Percentiles rank a stretch among this genome's conserved stretches.
Conservation (phyloP, 2,329 filamentous ascomycete species). For the Canariomyces notabilis region DNA sequence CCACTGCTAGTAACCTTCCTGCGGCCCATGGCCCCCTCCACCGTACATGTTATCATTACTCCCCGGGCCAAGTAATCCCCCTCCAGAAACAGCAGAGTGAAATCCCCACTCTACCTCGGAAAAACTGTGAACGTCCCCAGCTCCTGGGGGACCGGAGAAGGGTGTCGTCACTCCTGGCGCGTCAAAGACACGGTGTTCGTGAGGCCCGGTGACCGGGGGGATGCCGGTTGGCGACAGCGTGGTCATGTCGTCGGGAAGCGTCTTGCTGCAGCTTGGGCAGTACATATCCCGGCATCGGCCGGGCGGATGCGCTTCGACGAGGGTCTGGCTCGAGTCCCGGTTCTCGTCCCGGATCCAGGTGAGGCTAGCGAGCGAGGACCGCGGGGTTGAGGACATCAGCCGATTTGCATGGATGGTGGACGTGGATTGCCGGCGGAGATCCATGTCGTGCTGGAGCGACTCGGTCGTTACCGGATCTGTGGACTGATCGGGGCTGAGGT, state of each 20-base stretch:
- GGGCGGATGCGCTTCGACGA: conserved; percentile 22
- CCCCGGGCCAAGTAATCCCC: conserved; percentile 11
- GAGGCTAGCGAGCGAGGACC: conserved; percentile 19
- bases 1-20: conserved; percentile 14
- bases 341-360: conserved; percentile 24
- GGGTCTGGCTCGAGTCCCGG: conserved; percentile 24
- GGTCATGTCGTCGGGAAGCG: conserved; percentile 16
- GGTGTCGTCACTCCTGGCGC: conserved; percentile 1
- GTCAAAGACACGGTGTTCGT: conserved; percentile 6
- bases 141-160: conserved; percentile 9
- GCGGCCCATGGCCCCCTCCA: conserved; percentile 19
- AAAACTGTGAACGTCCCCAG: conserved; percentile 13
- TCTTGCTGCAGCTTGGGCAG: conserved; percentile 25
- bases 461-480: conserved; percentile 10
- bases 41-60: conserved; percentile 17
- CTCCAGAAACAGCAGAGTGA: neutral
- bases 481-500: conserved; percentile 11
- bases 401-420: conserved; percentile 18
- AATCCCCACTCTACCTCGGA: conserved; percentile 16
- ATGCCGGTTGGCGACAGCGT: conserved; percentile 15
- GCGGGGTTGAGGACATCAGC: conserved; percentile 16
- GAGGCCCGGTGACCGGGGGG: conserved; percentile 10
- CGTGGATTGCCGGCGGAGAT: conserved; percentile 10
- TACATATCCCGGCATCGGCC: conserved; percentile 21
- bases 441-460: conserved; percentile 15